Conservation (phyloP, 192 early-diverging fungal genomes). For the Umbelopsis isabellina region DNA sequence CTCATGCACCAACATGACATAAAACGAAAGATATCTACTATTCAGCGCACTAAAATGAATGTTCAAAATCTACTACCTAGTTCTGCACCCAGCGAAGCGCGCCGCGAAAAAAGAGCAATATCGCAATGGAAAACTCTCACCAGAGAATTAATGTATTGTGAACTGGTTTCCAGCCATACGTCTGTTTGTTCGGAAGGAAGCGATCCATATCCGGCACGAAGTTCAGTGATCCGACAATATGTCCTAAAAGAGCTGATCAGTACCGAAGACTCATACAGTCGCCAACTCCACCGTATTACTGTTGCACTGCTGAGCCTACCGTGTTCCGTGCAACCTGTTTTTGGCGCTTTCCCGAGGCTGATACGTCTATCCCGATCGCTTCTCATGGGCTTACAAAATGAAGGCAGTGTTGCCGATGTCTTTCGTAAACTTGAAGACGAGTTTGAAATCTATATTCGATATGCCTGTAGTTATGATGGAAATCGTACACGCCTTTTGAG, state of each 20-base stretch:
- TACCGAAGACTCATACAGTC: slow-evolving; percentile 1
- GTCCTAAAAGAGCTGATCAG: not conserved
- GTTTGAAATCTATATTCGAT: slow-evolving; percentile 38
- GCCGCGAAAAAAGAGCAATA: slow-evolving; percentile 9
- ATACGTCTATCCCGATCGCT: not conserved
- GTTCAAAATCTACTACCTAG: not conserved
- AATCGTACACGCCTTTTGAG: slow-evolving; percentile 28
- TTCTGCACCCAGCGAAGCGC: not conserved
- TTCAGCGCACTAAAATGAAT: not conserved
- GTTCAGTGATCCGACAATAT: slow-evolving; percentile 2
- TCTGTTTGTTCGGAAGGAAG: slow-evolving; percentile 1
- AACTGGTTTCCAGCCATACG: slow-evolving; percentile 1
- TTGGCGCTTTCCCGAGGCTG: slow-evolving; percentile 17
- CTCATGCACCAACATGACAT: not conserved
- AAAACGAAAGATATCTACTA: not conserved
- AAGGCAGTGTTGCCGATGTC: slow-evolving; percentile 25
- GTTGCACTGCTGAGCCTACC: slow-evolving; percentile 1
- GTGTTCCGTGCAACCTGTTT: slow-evolving; percentile 5
- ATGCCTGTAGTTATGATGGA: slow-evolving; percentile 34
- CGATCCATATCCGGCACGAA: not conserved
- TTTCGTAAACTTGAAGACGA: slow-evolving; percentile 29
- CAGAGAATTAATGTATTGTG: slow-evolving; percentile 16
- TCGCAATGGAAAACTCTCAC: slow-evolving; percentile 6
- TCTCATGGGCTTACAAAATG: slow-evolving; percentile 16
- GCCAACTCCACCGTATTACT: slow-evolving; percentile 7